Evolutionary conservation across 495 filamentous ascomycete species (phyloP).

Genomic region (Aspergillus steynii): DNA sequence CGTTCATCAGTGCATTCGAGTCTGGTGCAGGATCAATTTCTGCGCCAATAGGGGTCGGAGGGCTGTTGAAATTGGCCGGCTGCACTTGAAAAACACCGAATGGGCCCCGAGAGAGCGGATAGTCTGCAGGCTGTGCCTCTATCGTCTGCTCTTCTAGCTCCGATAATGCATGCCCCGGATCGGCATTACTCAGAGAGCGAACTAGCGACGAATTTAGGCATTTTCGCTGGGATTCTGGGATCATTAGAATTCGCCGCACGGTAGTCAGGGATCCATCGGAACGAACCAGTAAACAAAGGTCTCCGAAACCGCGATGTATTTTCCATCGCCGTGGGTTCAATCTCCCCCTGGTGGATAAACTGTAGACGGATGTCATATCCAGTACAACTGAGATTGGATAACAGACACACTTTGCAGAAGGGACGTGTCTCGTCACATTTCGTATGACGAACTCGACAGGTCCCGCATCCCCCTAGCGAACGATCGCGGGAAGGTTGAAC

Average conservation of each 20-base stretch:
- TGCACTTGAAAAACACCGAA: slow-evolving; percentile 6
- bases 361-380: slow-evolving; percentile 28
- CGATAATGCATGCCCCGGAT: neutral
- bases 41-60: neutral
- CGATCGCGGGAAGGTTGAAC: neutral
- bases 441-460: slow-evolving; percentile 26
- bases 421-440: slow-evolving; percentile 32
- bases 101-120: slow-evolving; percentile 5
- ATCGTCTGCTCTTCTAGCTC: neutral
- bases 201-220: slow-evolving; percentile 5
- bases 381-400: slow-evolving; percentile 15
- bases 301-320: slow-evolving; percentile 25
- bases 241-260: neutral
- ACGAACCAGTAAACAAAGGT: slow-evolving; percentile 20
- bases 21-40: neutral
- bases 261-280: neutral
- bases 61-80: neutral
- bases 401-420: slow-evolving; percentile 26
- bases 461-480: slow-evolving; percentile 14
- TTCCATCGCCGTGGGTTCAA: neutral
- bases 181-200: neutral
- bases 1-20: neutral
- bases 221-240: slow-evolving; percentile 10
- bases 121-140: neutral
- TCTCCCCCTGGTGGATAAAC: slow-evolving; percentile 19